These are phyloP conservation scores for Prunus mira DNA, from an alignment of 306 rosid species.

Conservation along the genomic window DNA sequence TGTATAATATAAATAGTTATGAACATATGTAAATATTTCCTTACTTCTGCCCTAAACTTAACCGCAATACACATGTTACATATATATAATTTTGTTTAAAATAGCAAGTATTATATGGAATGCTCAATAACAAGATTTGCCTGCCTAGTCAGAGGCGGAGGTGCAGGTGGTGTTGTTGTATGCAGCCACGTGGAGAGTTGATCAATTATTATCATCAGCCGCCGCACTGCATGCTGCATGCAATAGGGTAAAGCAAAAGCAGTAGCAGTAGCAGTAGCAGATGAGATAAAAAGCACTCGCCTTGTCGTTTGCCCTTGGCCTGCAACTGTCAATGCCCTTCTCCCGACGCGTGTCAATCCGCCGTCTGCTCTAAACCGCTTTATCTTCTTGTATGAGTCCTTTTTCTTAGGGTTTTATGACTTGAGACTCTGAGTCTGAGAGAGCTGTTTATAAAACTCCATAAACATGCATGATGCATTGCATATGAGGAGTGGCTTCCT, in stretches of 20 bases:
- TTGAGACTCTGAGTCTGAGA: too few species aligned
- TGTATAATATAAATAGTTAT: too few species aligned
- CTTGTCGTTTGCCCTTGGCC: neutral
- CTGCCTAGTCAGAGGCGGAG: neutral
- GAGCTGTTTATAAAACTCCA: neutral
- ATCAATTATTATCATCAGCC: neutral
- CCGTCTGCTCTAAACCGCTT: too few species aligned
- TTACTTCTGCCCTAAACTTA: too few species aligned
- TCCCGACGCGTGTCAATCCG: slow-evolving; percentile 29
- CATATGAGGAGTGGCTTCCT: too few species aligned
- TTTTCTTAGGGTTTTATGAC: neutral
- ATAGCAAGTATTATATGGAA: too few species aligned
- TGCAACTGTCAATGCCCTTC: slow-evolving; percentile 21
- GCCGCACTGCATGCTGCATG: slow-evolving; percentile 22
- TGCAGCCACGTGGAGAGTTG: slow-evolving; percentile 26
- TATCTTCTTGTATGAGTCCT: neutral
- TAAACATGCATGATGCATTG: too few species aligned
- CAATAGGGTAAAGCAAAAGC: too few species aligned
- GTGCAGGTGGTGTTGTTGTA: neutral
- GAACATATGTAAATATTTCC: too few species aligned
- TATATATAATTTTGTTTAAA: too few species aligned
- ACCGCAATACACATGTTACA: too few species aligned
- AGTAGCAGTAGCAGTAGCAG: neutral
- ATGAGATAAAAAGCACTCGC: neutral
- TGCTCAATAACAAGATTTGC: too few species aligned